A percentile compares a stretch with the other conserved stretches of the same genome.
phyloP scores from a whole-genome alignment of 2,329 filamentous ascomycete species.

The Chaetothyriales sp. region DNA sequence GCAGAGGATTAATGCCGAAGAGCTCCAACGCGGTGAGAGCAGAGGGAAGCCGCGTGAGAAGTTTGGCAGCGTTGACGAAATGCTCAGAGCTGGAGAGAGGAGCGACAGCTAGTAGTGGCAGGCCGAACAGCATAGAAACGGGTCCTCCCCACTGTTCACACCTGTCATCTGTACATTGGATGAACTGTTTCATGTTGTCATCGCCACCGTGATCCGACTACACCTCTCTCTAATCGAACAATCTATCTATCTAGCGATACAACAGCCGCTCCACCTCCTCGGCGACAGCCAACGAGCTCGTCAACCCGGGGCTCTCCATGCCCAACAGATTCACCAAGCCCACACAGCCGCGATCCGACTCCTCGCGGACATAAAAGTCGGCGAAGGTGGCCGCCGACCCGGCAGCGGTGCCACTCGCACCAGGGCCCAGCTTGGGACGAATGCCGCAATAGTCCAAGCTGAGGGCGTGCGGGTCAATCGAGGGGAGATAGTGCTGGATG shows the following conservation, averaged over 20 bases:
- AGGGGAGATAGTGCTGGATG: constrained; percentile 67
- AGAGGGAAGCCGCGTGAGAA: constrained; percentile 69
- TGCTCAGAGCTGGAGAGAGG: constrained; percentile 36
- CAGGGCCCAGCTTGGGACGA: constrained; percentile 60
- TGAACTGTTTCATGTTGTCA: constrained; percentile 7
- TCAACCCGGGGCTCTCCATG: constrained; percentile 87
- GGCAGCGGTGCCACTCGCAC: constrained; percentile 41
- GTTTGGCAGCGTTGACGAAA: constrained; percentile 42
- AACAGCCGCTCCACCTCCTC: constrained; percentile 54
- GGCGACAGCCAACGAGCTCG: constrained; percentile 71
- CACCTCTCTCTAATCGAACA: too few relatives aligned
- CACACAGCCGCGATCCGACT: constrained; percentile 58
- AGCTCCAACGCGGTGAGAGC: constrained; percentile 51
- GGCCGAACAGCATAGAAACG: too few relatives aligned
- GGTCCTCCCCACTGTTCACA: too few relatives aligned
- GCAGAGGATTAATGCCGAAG: constrained; percentile 68
- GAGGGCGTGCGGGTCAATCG: constrained; percentile 52
- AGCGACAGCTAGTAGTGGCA: neutral
- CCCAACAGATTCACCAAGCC: constrained; percentile 85
- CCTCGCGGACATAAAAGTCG: constrained; percentile 65
- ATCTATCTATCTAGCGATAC: constrained; percentile 24
- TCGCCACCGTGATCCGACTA: neutral
- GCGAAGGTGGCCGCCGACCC: constrained; percentile 46
- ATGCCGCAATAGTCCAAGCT: constrained; percentile 82
- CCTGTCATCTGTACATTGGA: too few relatives aligned